Conservation (phyloP, 148 eudicot species). For the Diospyros kaki region DNA sequence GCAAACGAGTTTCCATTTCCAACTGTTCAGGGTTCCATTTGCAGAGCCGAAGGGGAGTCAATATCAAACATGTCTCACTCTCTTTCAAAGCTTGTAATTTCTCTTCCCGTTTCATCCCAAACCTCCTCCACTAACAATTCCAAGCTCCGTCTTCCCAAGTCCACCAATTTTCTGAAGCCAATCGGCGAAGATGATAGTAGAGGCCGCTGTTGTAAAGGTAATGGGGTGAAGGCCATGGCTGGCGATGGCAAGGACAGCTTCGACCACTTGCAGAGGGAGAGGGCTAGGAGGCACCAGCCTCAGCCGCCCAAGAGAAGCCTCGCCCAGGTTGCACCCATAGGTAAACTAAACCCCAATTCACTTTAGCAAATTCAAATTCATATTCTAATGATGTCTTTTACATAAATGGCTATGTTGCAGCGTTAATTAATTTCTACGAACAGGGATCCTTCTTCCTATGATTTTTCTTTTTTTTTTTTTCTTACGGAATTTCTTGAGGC, state of each 20-base stretch:
- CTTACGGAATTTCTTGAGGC: too few species aligned
- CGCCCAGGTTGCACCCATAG: slow-evolving; percentile 35
- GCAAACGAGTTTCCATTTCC: too few species aligned
- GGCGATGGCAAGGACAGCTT: slow-evolving; percentile 34
- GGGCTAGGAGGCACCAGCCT: slow-evolving; percentile 20
- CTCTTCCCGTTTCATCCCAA: slow-evolving; percentile 23
- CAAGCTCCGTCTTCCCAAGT: slow-evolving; percentile 12
- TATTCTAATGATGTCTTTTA: too few species aligned
- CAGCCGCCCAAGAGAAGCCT: slow-evolving; percentile 29
- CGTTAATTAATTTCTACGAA: too few species aligned
- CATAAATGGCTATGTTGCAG: too few species aligned
- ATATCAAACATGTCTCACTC: slow-evolving; percentile 25
- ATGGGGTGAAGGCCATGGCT: slow-evolving; percentile 27
- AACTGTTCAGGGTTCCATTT: background rate
- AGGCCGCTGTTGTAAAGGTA: background rate
- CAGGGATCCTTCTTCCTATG: too few species aligned
- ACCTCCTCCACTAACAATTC: background rate
- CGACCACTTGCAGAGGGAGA: slow-evolving; percentile 39
- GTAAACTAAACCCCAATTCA: slow-evolving; percentile 19
- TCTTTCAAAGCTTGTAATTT: slow-evolving; percentile 24
- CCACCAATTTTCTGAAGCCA: slow-evolving; percentile 1
- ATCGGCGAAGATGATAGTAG: background rate
- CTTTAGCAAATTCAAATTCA: too few species aligned
- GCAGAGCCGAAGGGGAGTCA: background rate
- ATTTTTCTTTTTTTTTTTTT: too few species aligned